Evolutionary conservation across 176 grass and related monocot species (phyloP), one percentile per base, ranked within the genome.

Genomic region (Bonia amplexicaulis): DNA sequence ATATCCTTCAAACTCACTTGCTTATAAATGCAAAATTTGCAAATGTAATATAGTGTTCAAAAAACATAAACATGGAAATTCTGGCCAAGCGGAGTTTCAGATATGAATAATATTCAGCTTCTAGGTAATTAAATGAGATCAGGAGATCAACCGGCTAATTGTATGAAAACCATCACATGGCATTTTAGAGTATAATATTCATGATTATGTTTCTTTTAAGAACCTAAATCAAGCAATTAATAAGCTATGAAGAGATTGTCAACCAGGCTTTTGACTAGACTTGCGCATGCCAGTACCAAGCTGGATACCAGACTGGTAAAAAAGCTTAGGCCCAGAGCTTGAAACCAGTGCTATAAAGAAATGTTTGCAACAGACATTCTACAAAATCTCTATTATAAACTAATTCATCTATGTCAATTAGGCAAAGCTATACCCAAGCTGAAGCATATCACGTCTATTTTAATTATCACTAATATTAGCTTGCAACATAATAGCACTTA

Each of bases 401-500:
- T 40, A 72, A 66, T 26, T 84, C 15, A 40, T 66, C 29, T 1
- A 80, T 64, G 26, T 20, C 12, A 47, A 66, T 55, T 57, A 62
- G 33, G 14, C 71, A 48, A 88, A 83, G 5, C 26, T 63, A 17
- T 40, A 64, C 7, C 8, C 2, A 22, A 12, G 6, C 39, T 45
- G 33, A 88, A 39, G 25, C 22, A 66, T 46, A 31, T 35, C 11
- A 66, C 7, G 14, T 47, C 26, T n/a, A 47, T 82, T 77, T 26
- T 41, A 79, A 73, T 14, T 52, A 71, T 35, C 57, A 57, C 45
- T 20, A 29, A 39, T 35, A 55, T 77, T 89, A 82, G 9, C 45
- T 74, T 83, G 69, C 39, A 70, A 61, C 31, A 70, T 29, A 60
- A 67, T 72, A 88, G 60, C 51, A 94, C 80, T 94, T 94, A 94